These are phyloP conservation scores for Russula brevipes DNA, from an alignment of 768 basidiomycete species.

Conservation along the genomic window DNA sequence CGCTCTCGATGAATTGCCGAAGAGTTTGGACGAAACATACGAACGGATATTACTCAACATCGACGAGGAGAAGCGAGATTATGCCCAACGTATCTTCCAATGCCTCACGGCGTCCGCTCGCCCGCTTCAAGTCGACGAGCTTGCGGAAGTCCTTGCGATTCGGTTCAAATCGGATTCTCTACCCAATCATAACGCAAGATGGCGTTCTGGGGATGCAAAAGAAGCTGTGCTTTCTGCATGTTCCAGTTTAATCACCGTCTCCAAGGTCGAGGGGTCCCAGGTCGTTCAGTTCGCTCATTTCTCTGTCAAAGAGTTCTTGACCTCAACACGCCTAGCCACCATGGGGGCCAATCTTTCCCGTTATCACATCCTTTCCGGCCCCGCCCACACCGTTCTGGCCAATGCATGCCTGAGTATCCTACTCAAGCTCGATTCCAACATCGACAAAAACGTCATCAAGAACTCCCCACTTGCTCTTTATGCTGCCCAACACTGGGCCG, in stretches of 20 bases:
- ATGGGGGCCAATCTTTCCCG: not conserved
- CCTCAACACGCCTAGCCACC: not conserved
- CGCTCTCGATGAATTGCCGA: not conserved
- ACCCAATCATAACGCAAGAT: not conserved
- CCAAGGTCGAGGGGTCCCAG: not conserved
- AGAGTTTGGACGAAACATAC: conserved; percentile 9
- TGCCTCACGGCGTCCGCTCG: conserved; percentile 1
- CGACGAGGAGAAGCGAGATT: conserved; percentile 9
- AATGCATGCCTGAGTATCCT: conserved; percentile 1
- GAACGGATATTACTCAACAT: not conserved
- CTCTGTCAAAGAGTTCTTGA: conserved; percentile 12
- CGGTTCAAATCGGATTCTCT: not conserved
- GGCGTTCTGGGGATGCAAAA: conserved; percentile 1
- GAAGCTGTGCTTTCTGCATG: conserved; percentile 4
- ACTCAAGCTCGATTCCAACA: not conserved
- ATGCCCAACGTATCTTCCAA: not conserved
- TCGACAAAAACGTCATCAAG: not conserved
- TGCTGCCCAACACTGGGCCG: conserved; percentile 7
- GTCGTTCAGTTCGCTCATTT: conserved; percentile 10
- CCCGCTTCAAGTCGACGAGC: conserved; percentile 9
- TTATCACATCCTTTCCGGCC: not conserved
- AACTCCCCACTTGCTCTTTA: conserved; percentile 1
- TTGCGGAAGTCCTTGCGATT: conserved; percentile 12
- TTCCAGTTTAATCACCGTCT: conserved; percentile 1
- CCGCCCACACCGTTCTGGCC: conserved; percentile 2